These are phyloP conservation scores for Simplicillium aogashimaense DNA, from an alignment of 2,329 filamentous ascomycete species.

Conservation along the genomic window DNA sequence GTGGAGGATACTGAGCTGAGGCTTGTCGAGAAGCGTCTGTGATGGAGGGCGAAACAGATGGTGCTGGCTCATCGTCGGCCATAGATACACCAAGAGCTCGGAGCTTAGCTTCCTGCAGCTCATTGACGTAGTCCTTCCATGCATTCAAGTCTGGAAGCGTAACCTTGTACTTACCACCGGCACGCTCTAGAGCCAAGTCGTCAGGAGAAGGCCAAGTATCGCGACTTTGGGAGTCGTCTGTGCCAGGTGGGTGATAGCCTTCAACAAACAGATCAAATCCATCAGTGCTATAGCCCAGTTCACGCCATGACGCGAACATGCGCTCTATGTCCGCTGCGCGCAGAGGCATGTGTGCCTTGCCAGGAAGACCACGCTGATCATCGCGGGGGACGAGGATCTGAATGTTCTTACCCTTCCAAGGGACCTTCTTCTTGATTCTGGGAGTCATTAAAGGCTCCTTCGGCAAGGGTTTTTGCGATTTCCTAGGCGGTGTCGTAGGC, in stretches of 20 bases:
- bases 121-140: slow-evolving; percentile 69
- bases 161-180: slow-evolving; percentile 45
- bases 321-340: slow-evolving; percentile 43
- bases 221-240: slow-evolving; percentile 51
- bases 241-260: slow-evolving; percentile 23
- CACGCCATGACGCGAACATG: slow-evolving; percentile 57
- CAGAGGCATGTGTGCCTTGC: slow-evolving; percentile 43
- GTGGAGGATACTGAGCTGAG: slow-evolving; percentile 63
- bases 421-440: slow-evolving; percentile 59
- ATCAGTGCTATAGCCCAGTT: slow-evolving; percentile 56
- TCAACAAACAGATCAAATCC: slow-evolving; percentile 58
- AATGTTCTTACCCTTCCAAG: slow-evolving; percentile 68
- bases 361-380: slow-evolving; percentile 51
- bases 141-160: slow-evolving; percentile 60
- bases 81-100: slow-evolving; percentile 81
- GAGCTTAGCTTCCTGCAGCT: slow-evolving; percentile 83
- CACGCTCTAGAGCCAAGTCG: slow-evolving; percentile 47
- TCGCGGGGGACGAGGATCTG: slow-evolving; percentile 60
- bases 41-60: slow-evolving; percentile 57
- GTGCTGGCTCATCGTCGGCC: slow-evolving; percentile 58
- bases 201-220: slow-evolving; percentile 55
- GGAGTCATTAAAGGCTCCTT: slow-evolving; percentile 36
- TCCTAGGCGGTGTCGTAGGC: slow-evolving; percentile 24
- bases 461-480: slow-evolving; percentile 22
- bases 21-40: slow-evolving; percentile 55